phyloP scores from a whole-genome alignment of 2,329 filamentous ascomycete species.

The Intubia oerlemansii region DNA sequence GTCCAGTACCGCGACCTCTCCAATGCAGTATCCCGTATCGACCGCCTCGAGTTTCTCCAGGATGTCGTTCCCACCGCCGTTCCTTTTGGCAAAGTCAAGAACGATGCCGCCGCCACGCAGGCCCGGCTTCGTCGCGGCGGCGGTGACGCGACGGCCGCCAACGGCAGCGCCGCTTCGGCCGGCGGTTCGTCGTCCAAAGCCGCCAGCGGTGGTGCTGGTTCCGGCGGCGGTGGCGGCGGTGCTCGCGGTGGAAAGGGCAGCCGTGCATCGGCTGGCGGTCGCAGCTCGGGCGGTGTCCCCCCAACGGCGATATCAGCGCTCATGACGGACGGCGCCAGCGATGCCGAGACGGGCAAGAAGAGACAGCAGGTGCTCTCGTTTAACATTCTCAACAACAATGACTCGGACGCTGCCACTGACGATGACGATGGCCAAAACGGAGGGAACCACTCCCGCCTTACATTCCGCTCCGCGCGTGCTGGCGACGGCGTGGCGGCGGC shows the following conservation, averaged over 20 bases:
- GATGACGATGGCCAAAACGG: too few species aligned
- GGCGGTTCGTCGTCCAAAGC: not conserved
- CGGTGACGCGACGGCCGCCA: not conserved
- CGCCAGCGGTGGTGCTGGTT: not conserved
- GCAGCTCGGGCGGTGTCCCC: too few species aligned
- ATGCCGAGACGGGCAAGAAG: conserved; percentile 1
- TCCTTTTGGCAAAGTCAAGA: conserved; percentile 61
- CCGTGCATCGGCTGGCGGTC: conserved; percentile 1
- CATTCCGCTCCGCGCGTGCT: too few species aligned
- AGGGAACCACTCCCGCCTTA: too few species aligned
- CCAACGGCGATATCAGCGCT: conserved; percentile 6
- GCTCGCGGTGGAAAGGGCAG: not conserved
- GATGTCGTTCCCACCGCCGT: conserved; percentile 80
- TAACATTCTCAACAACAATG: conserved; percentile 6
- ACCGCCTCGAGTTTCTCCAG: conserved; percentile 85
- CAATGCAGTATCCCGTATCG: conserved; percentile 65
- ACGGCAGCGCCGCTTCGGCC: not conserved
- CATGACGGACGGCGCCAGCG: conserved; percentile 2
- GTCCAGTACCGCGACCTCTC: conserved; percentile 92
- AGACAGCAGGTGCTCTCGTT: conserved; percentile 7
- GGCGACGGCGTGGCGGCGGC: conserved; percentile 5
- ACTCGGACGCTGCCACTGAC: too few species aligned
- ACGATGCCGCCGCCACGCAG: conserved; percentile 28
- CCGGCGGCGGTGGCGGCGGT: not conserved
- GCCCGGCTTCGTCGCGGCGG: conserved; percentile 17